Evolutionary conservation across 495 filamentous ascomycete genomes (phyloP).

Genomic region (Penicillium lagena): DNA sequence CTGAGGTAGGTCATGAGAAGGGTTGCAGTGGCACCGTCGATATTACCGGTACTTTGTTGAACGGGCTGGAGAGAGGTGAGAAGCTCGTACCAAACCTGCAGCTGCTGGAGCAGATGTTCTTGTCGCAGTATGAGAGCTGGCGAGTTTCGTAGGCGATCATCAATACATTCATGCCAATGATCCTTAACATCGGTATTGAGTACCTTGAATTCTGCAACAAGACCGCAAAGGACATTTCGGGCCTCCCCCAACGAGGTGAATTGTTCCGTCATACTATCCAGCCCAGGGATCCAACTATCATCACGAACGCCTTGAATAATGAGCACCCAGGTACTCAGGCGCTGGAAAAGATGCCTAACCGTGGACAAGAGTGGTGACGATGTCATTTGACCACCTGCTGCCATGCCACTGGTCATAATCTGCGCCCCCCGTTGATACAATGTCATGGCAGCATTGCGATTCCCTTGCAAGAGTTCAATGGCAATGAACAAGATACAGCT

Average conservation of each 20-base stretch:
- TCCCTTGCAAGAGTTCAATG: conserved; percentile 45
- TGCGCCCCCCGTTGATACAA: conserved; percentile 31
- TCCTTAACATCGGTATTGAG: conserved; percentile 7
- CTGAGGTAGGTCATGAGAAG: conserved; percentile 14
- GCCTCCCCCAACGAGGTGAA: conserved; percentile 10
- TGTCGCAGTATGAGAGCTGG: conserved; percentile 1
- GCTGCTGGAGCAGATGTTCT: not conserved
- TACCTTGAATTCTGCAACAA: conserved; percentile 11
- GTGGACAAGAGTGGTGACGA: conserved; percentile 1
- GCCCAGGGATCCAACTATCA: not conserved
- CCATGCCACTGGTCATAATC: conserved; percentile 6
- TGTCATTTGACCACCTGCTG: not conserved
- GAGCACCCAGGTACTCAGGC: conserved; percentile 7
- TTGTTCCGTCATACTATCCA: not conserved
- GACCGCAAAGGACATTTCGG: conserved; percentile 8
- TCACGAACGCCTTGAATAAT: conserved; percentile 1
- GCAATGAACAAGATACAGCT: conserved; percentile 49
- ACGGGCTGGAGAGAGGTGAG: not conserved
- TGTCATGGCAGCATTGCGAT: conserved; percentile 36
- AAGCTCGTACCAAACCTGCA: conserved; percentile 7
- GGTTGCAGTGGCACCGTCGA: not conserved
- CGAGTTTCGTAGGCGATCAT: not conserved
- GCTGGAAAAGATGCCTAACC: conserved; percentile 11
- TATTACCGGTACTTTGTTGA: no score
- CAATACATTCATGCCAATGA: not conserved